These are phyloP conservation scores for Blastobotrys robertii DNA, from an alignment of 805 yeast genomes.

Conservation along the genomic window DNA sequence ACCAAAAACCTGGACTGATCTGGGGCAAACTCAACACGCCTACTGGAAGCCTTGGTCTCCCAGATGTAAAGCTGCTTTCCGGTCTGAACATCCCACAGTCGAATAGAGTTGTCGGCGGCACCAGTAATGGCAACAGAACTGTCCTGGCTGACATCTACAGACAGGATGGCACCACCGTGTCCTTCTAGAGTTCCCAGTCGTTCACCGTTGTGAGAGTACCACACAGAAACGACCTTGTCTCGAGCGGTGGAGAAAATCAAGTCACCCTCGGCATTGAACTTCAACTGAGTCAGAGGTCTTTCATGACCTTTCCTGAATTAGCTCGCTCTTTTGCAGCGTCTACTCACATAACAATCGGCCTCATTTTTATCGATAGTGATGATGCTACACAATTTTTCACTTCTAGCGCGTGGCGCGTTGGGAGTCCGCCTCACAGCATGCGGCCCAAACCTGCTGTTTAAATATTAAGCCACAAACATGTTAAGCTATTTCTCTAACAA, in stretches of 20 bases:
- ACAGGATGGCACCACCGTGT: conserved; percentile 92
- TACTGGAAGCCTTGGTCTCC: conserved; percentile 75
- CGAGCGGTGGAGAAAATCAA: conserved; percentile 84
- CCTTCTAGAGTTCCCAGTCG: conserved; percentile 86
- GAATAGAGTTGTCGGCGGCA: conserved; percentile 78
- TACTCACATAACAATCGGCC: conserved; percentile 2
- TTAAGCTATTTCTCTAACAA: conserved; percentile 33
- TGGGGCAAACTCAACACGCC: conserved; percentile 79
- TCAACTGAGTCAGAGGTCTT: conserved; percentile 95
- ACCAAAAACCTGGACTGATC: conserved; percentile 59
- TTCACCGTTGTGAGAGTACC: conserved; percentile 95
- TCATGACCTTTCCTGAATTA: conserved; percentile 64
- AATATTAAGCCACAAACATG: background rate
- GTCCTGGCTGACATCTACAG: conserved; percentile 71
- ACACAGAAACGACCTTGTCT: conserved; percentile 80
- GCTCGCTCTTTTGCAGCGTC: no score
- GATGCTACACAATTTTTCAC: background rate
- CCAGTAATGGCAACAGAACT: conserved; percentile 75
- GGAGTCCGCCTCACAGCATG: background rate
- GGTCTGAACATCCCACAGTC: conserved; percentile 72
- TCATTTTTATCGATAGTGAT: background rate
- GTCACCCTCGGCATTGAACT: conserved; percentile 93
- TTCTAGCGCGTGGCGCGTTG: background rate
- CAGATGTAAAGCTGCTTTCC: conserved; percentile 71
- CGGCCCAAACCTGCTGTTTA: background rate